A percentile compares a stretch with the other conserved stretches of the same genome.
Evolutionary conservation across 768 basidiomycete genomes (phyloP).

Genomic region (Pseudohyphozyma bogoriensis): DNA sequence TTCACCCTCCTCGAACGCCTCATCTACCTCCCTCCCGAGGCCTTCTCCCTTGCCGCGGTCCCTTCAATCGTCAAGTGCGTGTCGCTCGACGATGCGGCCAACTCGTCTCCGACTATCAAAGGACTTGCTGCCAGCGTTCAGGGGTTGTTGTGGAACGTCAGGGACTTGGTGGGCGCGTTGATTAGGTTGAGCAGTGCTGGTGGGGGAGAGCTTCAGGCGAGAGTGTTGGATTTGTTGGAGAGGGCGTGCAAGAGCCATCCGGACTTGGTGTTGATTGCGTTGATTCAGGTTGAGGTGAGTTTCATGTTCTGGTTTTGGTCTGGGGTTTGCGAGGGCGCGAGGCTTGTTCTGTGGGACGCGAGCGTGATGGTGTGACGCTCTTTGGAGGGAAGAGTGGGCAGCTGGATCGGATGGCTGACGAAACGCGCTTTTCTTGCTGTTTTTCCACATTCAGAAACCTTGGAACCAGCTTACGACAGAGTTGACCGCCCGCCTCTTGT

Average conservation of each 20-base stretch:
- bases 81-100: slow-evolving; percentile 74
- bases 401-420: neutral
- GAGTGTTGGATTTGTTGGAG: slow-evolving; percentile 83
- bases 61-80: slow-evolving; percentile 66
- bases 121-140: slow-evolving; percentile 81
- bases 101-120: slow-evolving; percentile 83
- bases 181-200: slow-evolving; percentile 67
- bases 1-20: slow-evolving; percentile 78
- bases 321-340: neutral
- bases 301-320: neutral
- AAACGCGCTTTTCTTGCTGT: too few species aligned
- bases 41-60: slow-evolving; percentile 78
- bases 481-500: slow-evolving; percentile 70
- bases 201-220: slow-evolving; percentile 46
- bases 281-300: slow-evolving; percentile 80
- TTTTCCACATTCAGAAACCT: slow-evolving; percentile 47
- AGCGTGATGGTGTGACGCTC: neutral
- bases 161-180: slow-evolving; percentile 78
- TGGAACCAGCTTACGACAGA: slow-evolving; percentile 85
- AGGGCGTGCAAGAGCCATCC: slow-evolving; percentile 88
- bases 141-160: slow-evolving; percentile 85
- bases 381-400: slow-evolving; percentile 35
- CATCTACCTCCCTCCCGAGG: slow-evolving; percentile 70
- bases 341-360: neutral
- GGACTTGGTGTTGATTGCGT: slow-evolving; percentile 84